Evolutionary conservation across 2,329 filamentous ascomycete species (phyloP), one percentile per base, ranked within the genome.

Genomic region (Penicillium capsulatum): DNA sequence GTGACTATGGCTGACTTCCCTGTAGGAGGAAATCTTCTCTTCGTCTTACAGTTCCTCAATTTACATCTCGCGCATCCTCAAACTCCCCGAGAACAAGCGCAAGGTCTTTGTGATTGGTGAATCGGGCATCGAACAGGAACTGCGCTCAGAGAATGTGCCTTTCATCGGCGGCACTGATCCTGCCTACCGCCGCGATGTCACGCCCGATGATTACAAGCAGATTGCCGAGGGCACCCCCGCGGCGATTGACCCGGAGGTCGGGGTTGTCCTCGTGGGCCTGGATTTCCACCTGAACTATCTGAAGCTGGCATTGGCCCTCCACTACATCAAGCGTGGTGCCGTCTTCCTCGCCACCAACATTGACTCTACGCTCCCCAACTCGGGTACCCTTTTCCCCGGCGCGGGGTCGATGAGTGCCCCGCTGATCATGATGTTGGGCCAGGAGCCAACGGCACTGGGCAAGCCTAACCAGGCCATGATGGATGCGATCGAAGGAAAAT

Each of bases 391-490:
- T 50, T 97, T 98, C 67, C 89, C 92, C 1, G 92, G 92, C 5
- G 92, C 92, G 1, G 92, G 92, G 1, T 84, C 86, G 2, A 83
- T 87, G 48, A 82, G 83, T 34, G 80, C 86, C 17, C 87, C 89
- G 2, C 68, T 98, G 44, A 74, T 83, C 38, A 84, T 84, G 62
- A 87, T 87, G 73, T 73, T 77, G 3, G 69, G 75, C 3, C 68
- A 79, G 61, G 74, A 84, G 55, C 91, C 92, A 1, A 67, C 88
- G 20, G 81, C 86, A 3, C 70, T 97, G 28, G 92, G 92, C 1
- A 98, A 98, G 70, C 92, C 92, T 3, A 95, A 88, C 62, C 89
- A 95, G 71, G 91, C 91, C 3, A 98, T 98, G 92, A 95, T 98
- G 91, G 91, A 97, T 64, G 89, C 92, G 3, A 85, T 98, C 41